Evolutionary conservation across 176 grass and related monocot species (phyloP).

Genomic region (Rhynchospora pubera): DNA sequence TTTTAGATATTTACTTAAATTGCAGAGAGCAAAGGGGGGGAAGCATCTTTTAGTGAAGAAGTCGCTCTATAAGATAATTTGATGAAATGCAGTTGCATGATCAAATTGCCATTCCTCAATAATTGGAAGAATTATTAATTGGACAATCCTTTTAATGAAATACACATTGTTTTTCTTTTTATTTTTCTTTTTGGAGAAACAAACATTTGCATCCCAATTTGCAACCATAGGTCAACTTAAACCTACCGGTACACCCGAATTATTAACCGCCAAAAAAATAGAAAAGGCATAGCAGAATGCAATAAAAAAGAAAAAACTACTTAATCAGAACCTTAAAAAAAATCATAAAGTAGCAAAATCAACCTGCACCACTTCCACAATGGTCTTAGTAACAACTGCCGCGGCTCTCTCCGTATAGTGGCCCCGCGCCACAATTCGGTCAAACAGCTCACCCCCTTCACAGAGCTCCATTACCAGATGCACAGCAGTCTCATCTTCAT

Average conservation of each 20-base stretch:
- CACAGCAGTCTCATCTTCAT: slow-evolving; percentile 86
- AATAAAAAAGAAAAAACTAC: not conserved
- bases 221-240: not conserved
- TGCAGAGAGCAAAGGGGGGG: not conserved
- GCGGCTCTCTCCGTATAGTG: slow-evolving; percentile 94
- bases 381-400: slow-evolving; percentile 66
- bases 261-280: not conserved
- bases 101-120: not conserved
- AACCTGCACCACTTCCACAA: slow-evolving; percentile 97
- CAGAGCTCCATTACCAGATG: slow-evolving; percentile 99
- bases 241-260: not conserved
- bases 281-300: not conserved
- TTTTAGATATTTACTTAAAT: not conserved
- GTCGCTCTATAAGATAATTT: not conserved
- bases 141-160: not conserved
- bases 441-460: slow-evolving; percentile 94
- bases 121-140: not conserved
- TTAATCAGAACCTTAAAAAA: not conserved
- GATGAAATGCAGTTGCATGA: not conserved
- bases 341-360: not conserved
- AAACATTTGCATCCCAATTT: not conserved
- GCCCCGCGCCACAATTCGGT: slow-evolving; percentile 74
- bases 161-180: not conserved
- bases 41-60: not conserved
- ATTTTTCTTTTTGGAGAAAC: not conserved